phyloP scores from a whole-genome alignment of 305 asterid species.

The Fraxinus ornus region DNA sequence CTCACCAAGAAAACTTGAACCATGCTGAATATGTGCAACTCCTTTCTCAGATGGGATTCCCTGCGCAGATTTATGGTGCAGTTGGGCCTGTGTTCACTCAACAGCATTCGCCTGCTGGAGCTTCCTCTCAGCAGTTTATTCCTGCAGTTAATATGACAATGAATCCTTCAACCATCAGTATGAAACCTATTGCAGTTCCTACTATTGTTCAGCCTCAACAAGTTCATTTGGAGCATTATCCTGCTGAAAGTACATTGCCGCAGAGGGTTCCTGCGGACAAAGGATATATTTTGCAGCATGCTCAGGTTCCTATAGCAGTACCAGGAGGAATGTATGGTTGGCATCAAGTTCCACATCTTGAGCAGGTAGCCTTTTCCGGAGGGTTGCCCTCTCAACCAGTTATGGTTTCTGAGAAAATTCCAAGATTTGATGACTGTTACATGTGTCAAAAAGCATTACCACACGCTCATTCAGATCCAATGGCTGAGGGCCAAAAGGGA shows the following conservation, averaged over 20 bases:
- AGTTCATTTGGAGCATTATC: conserved; percentile 50
- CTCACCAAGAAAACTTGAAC: conserved; percentile 50
- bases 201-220: conserved; percentile 53
- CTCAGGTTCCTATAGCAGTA: conserved; percentile 46
- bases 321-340: conserved; percentile 53
- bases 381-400: conserved; percentile 44
- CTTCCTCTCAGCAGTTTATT: conserved; percentile 56
- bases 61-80: conserved; percentile 52
- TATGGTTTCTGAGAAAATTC: conserved; percentile 39
- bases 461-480: conserved; percentile 91
- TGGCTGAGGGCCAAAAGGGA: conserved; percentile 58
- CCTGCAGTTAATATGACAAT: conserved; percentile 58
- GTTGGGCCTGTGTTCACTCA: conserved; percentile 49
- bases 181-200: conserved; percentile 49
- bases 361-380: conserved; percentile 49
- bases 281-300: conserved; percentile 51
- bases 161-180: conserved; percentile 55
- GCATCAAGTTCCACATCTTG: conserved; percentile 63
- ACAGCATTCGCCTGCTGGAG: conserved; percentile 45
- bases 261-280: conserved; percentile 62
- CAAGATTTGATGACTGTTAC: conserved; percentile 58
- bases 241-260: conserved; percentile 45
- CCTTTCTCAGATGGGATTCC: conserved; percentile 67
- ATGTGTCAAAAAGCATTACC: conserved; percentile 94
- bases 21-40: conserved; percentile 52